Percentiles rank a stretch among this genome's conserved stretches.
Conservation (phyloP, 2,329 filamentous ascomycete species). For the Trichophyton simii region DNA sequence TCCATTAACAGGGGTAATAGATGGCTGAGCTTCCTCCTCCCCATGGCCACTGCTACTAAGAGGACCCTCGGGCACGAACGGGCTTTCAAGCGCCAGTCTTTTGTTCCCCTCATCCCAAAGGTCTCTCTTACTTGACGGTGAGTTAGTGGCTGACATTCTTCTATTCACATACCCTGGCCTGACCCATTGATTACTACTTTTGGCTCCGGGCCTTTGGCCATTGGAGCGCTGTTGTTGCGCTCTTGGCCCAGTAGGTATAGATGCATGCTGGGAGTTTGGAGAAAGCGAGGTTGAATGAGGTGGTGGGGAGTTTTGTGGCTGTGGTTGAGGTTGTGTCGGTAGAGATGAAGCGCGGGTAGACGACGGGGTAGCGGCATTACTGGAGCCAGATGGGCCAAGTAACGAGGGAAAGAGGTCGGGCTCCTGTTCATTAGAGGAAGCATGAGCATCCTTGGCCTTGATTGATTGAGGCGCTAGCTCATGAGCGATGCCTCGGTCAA, state of each 20-base stretch:
- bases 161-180: slow-evolving; percentile 23
- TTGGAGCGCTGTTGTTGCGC: slow-evolving; percentile 24
- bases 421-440: neutral
- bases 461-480: neutral
- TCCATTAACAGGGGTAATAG: neutral
- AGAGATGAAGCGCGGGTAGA: slow-evolving; percentile 1
- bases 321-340: neutral
- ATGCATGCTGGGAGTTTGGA: slow-evolving; percentile 25
- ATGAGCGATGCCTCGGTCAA: neutral
- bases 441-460: neutral
- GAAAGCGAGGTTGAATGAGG: slow-evolving; percentile 18
- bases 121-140: slow-evolving; percentile 21
- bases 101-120: slow-evolving; percentile 4
- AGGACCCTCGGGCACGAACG: neutral
- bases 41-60: neutral
- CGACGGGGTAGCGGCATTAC: neutral
- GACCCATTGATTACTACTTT: slow-evolving; percentile 29
- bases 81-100: neutral
- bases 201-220: slow-evolving; percentile 21
- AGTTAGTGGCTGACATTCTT: slow-evolving; percentile 9
- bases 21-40: neutral
- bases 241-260: slow-evolving; percentile 31
- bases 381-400: neutral
- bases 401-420: neutral
- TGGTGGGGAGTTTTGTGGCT: slow-evolving; percentile 16